Base-by-base conservation (phyloP, 176 grass and related monocot species). In the Bolboschoenus planiculmis region DNA sequence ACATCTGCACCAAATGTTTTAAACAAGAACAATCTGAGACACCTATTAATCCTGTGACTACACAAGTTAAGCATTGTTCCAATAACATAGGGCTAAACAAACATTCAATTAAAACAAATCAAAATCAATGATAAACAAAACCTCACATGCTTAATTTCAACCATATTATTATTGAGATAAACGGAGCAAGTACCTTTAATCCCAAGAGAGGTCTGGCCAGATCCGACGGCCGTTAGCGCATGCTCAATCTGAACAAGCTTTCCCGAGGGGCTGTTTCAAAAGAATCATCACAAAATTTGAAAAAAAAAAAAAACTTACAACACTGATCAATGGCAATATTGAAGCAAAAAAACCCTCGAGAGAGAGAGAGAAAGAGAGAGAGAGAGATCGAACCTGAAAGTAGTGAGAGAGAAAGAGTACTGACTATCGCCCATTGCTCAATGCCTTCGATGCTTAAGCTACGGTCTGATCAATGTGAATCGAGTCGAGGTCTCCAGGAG, bases 371-470 rank as follows among this genome's bases (percentile, higher is more conserved):
- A n/a, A n/a, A 83, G 58, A 40, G 62, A 79, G 44, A 63, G 42
- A 15, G 3, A n/a, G 29, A 51, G 10, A 64, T 10, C 66, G 47
- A 31, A 98, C 92, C 92, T 95, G 89, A 98, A 98, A 58, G 95
- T 98, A 86, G 95, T 98, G 79, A 95, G 95, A 33, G 92, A 98
- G 87, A 93, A 98, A 83, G 95, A 97, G 85, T 97, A 94, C 59
- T 97, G 92, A 81, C 88, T 93, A 84, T 94, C 95, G 2, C 92
- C 92, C 95, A 94, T 97, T 57, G 68, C 81, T 34, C 36, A 61
- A 56, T 83, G n/a, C 36, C 36, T 51, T 10, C 29, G 1, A 10
- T 13, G 48, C 43, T 2, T n/a, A 78, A 7, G 7, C n/a, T 59
- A 59, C 8, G 46, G 8, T 36, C 20, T 54, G 76, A 51, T 79